A percentile compares a stretch with the other conserved stretches of the same genome.
These are phyloP conservation scores for Albifimbria verrucaria DNA, from an alignment of 2,329 filamentous ascomycete genomes.

Conservation along the genomic window DNA sequence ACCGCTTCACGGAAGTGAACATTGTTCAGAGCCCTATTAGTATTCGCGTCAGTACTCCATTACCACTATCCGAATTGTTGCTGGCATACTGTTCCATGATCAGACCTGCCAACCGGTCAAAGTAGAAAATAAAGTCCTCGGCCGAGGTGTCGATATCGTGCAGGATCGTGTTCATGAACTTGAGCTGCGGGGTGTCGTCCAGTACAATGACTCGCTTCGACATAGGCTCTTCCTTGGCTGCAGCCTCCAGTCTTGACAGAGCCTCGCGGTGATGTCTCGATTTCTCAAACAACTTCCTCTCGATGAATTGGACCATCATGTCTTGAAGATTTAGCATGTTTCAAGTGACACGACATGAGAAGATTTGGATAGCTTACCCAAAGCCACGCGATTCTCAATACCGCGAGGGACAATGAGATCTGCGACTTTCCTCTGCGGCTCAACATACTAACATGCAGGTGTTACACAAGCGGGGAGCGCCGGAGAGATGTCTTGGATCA, in stretches of 20 bases:
- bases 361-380: slow-evolving; percentile 55
- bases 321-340: slow-evolving; percentile 38
- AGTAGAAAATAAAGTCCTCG: slow-evolving; percentile 97
- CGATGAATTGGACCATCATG: slow-evolving; percentile 93
- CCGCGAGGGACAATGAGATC: slow-evolving; percentile 95
- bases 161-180: slow-evolving; percentile 86
- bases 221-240: slow-evolving; percentile 67
- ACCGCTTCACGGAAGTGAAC: slow-evolving; percentile 62
- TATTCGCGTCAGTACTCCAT: slow-evolving; percentile 10
- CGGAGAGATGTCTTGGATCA: neutral
- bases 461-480: slow-evolving; percentile 9
- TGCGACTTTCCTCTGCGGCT: slow-evolving; percentile 86
- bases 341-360: neutral
- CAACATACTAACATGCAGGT: slow-evolving; percentile 61
- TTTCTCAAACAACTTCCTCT: slow-evolving; percentile 82
- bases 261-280: slow-evolving; percentile 78
- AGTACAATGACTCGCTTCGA: slow-evolving; percentile 73
- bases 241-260: slow-evolving; percentile 70
- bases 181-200: slow-evolving; percentile 73
- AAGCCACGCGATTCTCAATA: slow-evolving; percentile 91
- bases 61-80: neutral
- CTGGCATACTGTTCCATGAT: slow-evolving; percentile 71
- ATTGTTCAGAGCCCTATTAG: slow-evolving; percentile 67
- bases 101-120: slow-evolving; percentile 82
- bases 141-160: slow-evolving; percentile 73